Conservation (phyloP, 257 asterid genomes). For the Plantago ovata region DNA sequence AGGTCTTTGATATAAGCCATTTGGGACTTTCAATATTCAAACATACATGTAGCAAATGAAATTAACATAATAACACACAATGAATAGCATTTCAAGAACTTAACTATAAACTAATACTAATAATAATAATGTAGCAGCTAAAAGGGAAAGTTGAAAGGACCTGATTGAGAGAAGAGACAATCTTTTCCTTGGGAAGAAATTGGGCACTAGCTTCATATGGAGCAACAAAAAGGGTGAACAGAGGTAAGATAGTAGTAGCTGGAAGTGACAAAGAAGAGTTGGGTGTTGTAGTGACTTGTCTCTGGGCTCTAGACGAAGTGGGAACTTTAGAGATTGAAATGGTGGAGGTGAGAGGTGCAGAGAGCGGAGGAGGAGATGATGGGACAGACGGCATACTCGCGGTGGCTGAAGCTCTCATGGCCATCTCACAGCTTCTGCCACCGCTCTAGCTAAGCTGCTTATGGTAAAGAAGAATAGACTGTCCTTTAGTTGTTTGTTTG, state of each 20-base stretch:
- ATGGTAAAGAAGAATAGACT: not conserved
- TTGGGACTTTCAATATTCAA: too few species aligned
- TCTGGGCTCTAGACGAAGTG: conserved; percentile 10
- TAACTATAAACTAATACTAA: not conserved
- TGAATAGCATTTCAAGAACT: too few species aligned
- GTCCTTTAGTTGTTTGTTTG: conserved; percentile 18
- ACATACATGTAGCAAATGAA: too few species aligned
- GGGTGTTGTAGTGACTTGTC: conserved; percentile 6
- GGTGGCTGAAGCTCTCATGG: conserved; percentile 82
- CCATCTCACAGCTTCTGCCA: conserved; percentile 38
- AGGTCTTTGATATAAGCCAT: too few species aligned
- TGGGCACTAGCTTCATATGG: conserved; percentile 68
- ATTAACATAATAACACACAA: too few species aligned
- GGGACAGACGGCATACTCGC: conserved; percentile 45
- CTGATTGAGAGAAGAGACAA: conserved; percentile 83
- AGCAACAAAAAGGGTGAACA: conserved; percentile 50
- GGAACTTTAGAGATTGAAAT: conserved; percentile 23
- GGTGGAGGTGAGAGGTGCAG: conserved; percentile 22
- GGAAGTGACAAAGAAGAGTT: conserved; percentile 41
- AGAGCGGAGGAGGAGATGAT: conserved; percentile 34
- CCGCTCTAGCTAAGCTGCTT: not conserved
- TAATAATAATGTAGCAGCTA: not conserved
- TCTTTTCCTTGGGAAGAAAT: conserved; percentile 70
- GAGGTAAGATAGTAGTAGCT: conserved; percentile 57
- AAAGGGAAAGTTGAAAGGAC: conserved; percentile 24